Evolutionary conservation across 1,284 basidiomycete species (phyloP).

Genomic region (Rhodotorula sp.): DNA sequence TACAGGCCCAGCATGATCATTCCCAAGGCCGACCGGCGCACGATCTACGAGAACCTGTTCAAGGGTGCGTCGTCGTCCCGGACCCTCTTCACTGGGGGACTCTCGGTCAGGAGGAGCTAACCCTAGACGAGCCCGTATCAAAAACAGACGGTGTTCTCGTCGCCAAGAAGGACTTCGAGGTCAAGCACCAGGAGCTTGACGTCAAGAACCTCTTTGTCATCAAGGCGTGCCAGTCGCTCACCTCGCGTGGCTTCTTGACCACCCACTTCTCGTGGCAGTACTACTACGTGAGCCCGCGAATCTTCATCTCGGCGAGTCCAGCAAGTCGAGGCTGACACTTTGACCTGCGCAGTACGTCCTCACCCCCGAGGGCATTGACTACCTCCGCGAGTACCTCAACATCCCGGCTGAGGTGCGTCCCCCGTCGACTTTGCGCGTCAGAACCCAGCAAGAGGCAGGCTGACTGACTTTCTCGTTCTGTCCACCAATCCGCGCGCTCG

Average conservation of each 20-base stretch:
- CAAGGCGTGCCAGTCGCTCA: conserved; percentile 98
- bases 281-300: conserved; percentile 46
- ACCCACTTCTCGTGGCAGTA: conserved; percentile 67
- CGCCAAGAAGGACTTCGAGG: conserved; percentile 97
- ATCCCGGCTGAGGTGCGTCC: conserved; percentile 66
- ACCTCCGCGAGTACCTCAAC: conserved; percentile 92
- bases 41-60: conserved; percentile 87
- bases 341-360: conserved; percentile 70
- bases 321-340: background rate
- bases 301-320: background rate
- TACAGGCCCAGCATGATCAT: conserved; percentile 46
- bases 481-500: background rate
- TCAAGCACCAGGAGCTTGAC: conserved; percentile 95
- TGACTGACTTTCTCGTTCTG: background rate
- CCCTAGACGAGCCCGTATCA: background rate
- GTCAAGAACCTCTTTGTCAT: conserved; percentile 98
- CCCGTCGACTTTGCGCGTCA: no score
- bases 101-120: background rate
- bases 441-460: no score
- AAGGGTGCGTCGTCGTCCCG: conserved; percentile 64
- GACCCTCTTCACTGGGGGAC: no score
- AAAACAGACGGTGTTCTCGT: conserved; percentile 89
- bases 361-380: conserved; percentile 91
- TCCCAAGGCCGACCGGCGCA: conserved; percentile 46
- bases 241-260: conserved; percentile 93